phyloP scores from a whole-genome alignment of 495 filamentous ascomycete species.

The Achaetomiella virescens region DNA sequence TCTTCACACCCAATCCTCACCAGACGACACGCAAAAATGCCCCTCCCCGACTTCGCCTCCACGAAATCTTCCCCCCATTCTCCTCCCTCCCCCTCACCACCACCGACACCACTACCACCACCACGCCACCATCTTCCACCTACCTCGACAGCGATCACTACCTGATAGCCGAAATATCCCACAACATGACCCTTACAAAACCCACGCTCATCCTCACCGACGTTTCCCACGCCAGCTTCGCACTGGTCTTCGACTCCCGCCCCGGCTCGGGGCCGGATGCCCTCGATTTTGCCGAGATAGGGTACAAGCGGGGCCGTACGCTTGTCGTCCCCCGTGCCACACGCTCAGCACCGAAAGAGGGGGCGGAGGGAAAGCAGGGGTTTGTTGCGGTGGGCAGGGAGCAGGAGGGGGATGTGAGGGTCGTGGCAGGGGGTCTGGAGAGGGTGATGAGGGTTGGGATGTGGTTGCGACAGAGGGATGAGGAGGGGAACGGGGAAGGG shows the following conservation, averaged over 20 bases:
- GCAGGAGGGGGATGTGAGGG: conserved; percentile 20
- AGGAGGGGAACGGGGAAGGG: conserved; percentile 15
- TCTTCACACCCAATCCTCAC: not conserved
- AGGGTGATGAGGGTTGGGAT: conserved; percentile 28
- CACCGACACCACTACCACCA: conserved; percentile 13
- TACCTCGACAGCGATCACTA: conserved; percentile 12
- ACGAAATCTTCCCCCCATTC: conserved; percentile 27
- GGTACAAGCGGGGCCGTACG: conserved; percentile 30
- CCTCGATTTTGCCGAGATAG: conserved; percentile 20
- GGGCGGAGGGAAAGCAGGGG: conserved; percentile 25
- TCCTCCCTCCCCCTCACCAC: conserved; percentile 11
- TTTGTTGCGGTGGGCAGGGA: conserved; percentile 28
- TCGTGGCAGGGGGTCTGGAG: conserved; percentile 26
- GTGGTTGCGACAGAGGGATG: conserved; percentile 15
- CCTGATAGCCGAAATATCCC: conserved; percentile 38
- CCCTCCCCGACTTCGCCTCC: conserved; percentile 29
- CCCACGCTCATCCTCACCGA: conserved; percentile 39
- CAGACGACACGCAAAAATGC: conserved; percentile 17
- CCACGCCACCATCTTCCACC: not conserved
- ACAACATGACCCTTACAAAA: conserved; percentile 45
- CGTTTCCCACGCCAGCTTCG: conserved; percentile 27
- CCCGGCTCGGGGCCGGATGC: conserved; percentile 21
- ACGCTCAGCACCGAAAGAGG: too few species aligned
- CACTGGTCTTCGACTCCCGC: conserved; percentile 33
- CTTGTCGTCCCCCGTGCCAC: conserved; percentile 32